Conservation (phyloP, 352 stramenopile species). For the Pythium sp. region DNA sequence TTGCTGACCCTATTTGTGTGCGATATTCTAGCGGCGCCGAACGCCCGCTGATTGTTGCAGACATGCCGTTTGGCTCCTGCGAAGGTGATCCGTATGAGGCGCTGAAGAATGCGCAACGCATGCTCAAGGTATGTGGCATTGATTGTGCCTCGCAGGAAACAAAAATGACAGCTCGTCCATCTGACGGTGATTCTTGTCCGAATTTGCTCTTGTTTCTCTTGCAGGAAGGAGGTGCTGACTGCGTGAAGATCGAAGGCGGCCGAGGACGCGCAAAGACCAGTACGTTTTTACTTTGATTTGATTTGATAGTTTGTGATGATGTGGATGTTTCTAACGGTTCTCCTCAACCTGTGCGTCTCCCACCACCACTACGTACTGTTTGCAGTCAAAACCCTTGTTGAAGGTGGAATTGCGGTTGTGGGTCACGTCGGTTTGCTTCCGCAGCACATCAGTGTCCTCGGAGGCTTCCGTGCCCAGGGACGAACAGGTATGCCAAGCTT, state of each 20-base stretch:
- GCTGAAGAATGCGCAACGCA: conserved; percentile 93
- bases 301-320: neutral
- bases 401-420: conserved; percentile 95
- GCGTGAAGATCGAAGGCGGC: conserved; percentile 98
- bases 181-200: neutral
- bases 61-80: conserved; percentile 99
- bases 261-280: conserved; percentile 70
- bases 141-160: neutral
- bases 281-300: conserved; percentile 22
- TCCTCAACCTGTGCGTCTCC: conserved; percentile 1
- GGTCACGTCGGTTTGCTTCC: conserved; percentile 97
- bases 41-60: conserved; percentile 93
- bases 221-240: conserved; percentile 95
- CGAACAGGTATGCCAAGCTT: conserved; percentile 80
- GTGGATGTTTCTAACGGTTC: neutral
- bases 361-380: conserved; percentile 7
- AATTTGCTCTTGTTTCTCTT: neutral
- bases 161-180: neutral
- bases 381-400: conserved; percentile 65
- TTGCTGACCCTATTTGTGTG: conserved; percentile 9
- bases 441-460: conserved; percentile 94
- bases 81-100: conserved; percentile 90
- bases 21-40: conserved; percentile 61
- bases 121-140: conserved; percentile 75
- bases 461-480: conserved; percentile 96